Evolutionary conservation across 1,284 basidiomycete genomes (phyloP), one percentile per base, ranked within the genome.

Genomic region (Ganoderma boninense): DNA sequence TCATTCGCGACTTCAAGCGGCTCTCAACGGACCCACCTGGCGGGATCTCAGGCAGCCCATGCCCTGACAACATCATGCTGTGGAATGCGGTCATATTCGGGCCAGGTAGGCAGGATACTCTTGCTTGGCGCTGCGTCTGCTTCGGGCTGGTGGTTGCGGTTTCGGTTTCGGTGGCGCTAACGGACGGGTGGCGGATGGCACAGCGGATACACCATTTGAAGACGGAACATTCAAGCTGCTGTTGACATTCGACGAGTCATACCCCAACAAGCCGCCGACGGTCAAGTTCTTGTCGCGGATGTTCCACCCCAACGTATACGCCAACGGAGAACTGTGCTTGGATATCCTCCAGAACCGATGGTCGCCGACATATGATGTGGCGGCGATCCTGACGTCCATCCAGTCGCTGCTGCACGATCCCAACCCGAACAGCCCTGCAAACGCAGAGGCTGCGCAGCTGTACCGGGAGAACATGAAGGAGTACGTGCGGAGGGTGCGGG

Each of bases 1-100:
- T 97, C 70, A 97, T 98, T 75, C 92, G 97, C 70, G 97, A 98
- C 84, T 99, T 99, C 84, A 99, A 98, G 84, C 89, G 96, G 46
- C 88, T 99, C 44, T 95, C 95, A 52, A 92, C 91, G 20, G 97
- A 99, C 80, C 97, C 97, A 4, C 97, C 97, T 0, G 93, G 95
- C 69, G 97, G 97, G 13, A 97, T 99, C 77, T 97, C 95, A 16
- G 97, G 97, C 35, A 97, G 96, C 75, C 97, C 97, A 78, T 97
- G 96, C 80, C 92, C 96, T 0, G 97, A 99, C 82, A 99, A 99
- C 81, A 97, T 99, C 81, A 97, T 99, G 95, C 87, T 99, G 14
- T 99, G 97, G 97, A 99, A 99, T 79, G 97, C 97, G 1, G 97
- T 99, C 74, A 99, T 99, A 76, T 99, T 99, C 80, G 97, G 97